Evolutionary conservation across 129 eudicot genomes (phyloP), one percentile per base, ranked within the genome.

Genomic region (Calendula officinalis): DNA sequence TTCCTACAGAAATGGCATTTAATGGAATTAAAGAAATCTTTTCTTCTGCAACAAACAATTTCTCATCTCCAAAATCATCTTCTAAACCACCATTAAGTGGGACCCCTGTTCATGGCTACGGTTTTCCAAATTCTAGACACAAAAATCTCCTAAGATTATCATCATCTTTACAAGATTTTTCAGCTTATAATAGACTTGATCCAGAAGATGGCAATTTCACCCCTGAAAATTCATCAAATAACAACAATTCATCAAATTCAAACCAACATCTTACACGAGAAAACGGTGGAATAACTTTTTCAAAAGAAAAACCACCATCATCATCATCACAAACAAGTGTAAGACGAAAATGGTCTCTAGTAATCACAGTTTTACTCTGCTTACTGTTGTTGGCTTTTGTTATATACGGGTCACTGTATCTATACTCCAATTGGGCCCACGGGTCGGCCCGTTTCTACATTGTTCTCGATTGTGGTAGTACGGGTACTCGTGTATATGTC

Each of bases 391-490:
- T 88, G 59, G 87, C 86, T 65, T 67, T 69, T 49, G 71, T 94
- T 63, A 34, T 81, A 7, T 76, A 72, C 47, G 68, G 79, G 7
- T 34, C 74, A 6, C 81, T 72, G 36, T 72, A 71, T 66, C 40
- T 85, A 41, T 86, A 88, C 72, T 77, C 87, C 70, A 77, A 70
- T 34, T 88, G 85, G 95, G 74, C 78, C 61, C 70, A 50, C 40
- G 89, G 86, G 39, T 72, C 87, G 50, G 75, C 92, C 39, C 80
- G 82, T 62, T 94, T 64, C 75, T 94, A 88, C 55, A 84, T 94
- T 43, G 87, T 94, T 11, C 91, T 94, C n/a, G 99, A 94, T 78
- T 85, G 96, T 78, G 99, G 99, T 68, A 94, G 99, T 81, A 94
- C 99, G 3, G 99, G 99, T 10, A 85, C 99, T 36, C 95, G 99